A percentile compares a stretch with the other conserved stretches of the same genome.
Conservation (phyloP, 2,329 filamentous ascomycete genomes). For the Trichoderma breve region DNA sequence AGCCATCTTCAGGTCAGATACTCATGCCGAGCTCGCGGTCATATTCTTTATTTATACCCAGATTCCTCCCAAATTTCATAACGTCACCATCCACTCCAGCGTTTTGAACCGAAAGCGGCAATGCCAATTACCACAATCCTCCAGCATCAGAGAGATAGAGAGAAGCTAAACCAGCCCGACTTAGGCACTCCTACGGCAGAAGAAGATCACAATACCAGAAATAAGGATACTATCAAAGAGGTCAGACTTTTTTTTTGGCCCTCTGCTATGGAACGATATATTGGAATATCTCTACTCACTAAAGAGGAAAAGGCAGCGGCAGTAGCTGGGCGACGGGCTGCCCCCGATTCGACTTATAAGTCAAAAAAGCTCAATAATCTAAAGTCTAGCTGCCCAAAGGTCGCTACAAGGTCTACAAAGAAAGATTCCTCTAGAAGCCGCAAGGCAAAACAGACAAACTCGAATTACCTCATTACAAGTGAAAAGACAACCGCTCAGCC, state of each 20-base stretch:
- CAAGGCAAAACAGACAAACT: background rate
- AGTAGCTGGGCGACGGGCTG: background rate
- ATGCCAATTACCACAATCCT: slow-evolving; percentile 8
- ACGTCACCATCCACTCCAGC: background rate
- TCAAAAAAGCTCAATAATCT: background rate
- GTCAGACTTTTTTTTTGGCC: background rate
- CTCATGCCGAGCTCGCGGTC: background rate
- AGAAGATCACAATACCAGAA: background rate
- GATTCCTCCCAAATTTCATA: background rate
- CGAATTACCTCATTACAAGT: background rate
- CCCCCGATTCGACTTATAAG: background rate
- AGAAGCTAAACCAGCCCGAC: background rate
- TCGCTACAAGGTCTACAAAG: background rate
- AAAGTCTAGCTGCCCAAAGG: background rate
- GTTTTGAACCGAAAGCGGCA: background rate
- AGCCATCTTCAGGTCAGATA: slow-evolving; percentile 29
- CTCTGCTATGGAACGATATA: background rate
- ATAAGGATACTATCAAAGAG: background rate
- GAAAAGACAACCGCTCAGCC: too few species aligned
- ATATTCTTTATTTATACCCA: background rate
- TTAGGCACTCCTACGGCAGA: background rate
- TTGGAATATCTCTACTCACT: background rate
- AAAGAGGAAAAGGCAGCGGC: background rate
- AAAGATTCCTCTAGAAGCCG: background rate
- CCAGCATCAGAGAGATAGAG: background rate